Conservation (phyloP, 2,329 filamentous ascomycete species). For the Pyrenochaeta sp. region DNA sequence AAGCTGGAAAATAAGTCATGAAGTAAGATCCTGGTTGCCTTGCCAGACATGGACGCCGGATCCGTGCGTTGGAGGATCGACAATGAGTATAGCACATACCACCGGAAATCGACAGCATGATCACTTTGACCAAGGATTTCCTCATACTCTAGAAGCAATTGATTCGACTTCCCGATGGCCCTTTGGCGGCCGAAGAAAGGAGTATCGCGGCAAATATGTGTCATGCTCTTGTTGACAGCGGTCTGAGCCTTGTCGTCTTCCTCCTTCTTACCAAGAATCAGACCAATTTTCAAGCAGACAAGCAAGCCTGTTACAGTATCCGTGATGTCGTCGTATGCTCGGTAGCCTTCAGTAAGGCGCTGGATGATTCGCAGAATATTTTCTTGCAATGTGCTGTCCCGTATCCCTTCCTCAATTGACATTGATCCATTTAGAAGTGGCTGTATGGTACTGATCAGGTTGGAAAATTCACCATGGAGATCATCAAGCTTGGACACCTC, state of each 20-base stretch:
- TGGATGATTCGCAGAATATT: slow-evolving; percentile 74
- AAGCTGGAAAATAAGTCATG: slow-evolving; percentile 75
- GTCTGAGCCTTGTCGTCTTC: slow-evolving; percentile 21
- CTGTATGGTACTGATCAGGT: slow-evolving; percentile 63
- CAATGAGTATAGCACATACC: slow-evolving; percentile 45
- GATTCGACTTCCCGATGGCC: slow-evolving; percentile 21
- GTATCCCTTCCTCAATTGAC: slow-evolving; percentile 31
- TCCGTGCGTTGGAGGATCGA: slow-evolving; percentile 37
- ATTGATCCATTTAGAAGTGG: slow-evolving; percentile 36
- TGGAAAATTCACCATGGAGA: slow-evolving; percentile 84
- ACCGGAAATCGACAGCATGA: slow-evolving; percentile 42
- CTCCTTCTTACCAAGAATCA: slow-evolving; percentile 62
- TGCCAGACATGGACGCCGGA: slow-evolving; percentile 13
- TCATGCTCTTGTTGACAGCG: slow-evolving; percentile 25
- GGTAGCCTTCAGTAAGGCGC: slow-evolving; percentile 74
- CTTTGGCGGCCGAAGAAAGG: slow-evolving; percentile 42
- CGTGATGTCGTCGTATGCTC: slow-evolving; percentile 85
- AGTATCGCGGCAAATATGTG: slow-evolving; percentile 37
- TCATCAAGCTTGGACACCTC: slow-evolving; percentile 70
- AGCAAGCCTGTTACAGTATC: slow-evolving; percentile 80
- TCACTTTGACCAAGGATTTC: slow-evolving; percentile 26
- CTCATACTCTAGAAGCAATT: slow-evolving; percentile 26
- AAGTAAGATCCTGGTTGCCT: slow-evolving; percentile 55
- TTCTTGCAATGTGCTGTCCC: slow-evolving; percentile 53
- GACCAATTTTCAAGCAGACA: slow-evolving; percentile 77